phyloP scores from a whole-genome alignment of 495 filamentous ascomycete species.

The Lophiostoma macrostomum region DNA sequence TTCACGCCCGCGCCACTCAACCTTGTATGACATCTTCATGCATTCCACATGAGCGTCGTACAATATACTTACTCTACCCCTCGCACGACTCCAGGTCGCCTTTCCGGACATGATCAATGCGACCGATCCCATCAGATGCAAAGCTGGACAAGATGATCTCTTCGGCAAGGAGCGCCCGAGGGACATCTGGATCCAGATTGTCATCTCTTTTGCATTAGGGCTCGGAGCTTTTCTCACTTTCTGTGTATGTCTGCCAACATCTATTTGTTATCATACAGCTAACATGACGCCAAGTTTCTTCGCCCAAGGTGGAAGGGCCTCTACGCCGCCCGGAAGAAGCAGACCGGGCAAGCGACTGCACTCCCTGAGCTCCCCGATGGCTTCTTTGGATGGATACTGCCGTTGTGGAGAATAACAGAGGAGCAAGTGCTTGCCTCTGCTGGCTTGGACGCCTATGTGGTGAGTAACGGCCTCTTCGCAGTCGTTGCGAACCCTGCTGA shows the following conservation, averaged over 20 bases:
- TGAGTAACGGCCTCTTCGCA: conserved; percentile 45
- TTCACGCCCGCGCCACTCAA: no score
- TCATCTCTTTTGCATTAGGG: conserved; percentile 57
- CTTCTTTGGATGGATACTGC: conserved; percentile 92
- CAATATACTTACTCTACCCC: no score
- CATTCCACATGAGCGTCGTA: no score
- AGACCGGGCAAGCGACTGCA: conserved; percentile 61
- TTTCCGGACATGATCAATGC: background rate
- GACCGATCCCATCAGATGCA: background rate
- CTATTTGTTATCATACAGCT: background rate
- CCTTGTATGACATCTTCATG: no score
- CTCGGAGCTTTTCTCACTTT: conserved; percentile 60
- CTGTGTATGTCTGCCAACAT: conserved; percentile 50
- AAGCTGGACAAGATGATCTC: conserved; percentile 1
- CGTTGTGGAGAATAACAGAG: conserved; percentile 82
- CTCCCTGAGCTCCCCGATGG: conserved; percentile 81
- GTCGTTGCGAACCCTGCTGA: conserved; percentile 4
- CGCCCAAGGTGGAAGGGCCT: conserved; percentile 89
- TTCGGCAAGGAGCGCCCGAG: conserved; percentile 43
- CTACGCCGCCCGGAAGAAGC: conserved; percentile 83
- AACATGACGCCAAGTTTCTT: conserved; percentile 53
- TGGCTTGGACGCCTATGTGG: conserved; percentile 92
- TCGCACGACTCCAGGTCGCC: background rate
- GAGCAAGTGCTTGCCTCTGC: conserved; percentile 86
- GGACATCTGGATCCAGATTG: conserved; percentile 58